These are phyloP conservation scores for Fagopyrum tataricum DNA, from an alignment of 148 eudicot species.

Conservation along the genomic window DNA sequence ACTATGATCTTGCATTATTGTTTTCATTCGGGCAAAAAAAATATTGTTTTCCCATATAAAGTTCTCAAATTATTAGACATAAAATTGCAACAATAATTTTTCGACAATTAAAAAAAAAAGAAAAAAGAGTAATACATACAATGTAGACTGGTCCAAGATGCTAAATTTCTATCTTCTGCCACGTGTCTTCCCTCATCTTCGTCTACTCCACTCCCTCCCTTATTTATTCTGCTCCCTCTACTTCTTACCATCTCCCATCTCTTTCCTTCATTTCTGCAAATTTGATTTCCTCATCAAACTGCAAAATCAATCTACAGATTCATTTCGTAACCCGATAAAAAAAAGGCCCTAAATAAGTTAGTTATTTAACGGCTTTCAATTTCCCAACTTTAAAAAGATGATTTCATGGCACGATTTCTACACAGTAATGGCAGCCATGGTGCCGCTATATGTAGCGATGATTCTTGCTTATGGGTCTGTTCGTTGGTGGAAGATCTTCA, in stretches of 20 bases:
- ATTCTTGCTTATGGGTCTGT: slow-evolving; percentile 78
- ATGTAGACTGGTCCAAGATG: slow-evolving; percentile 8
- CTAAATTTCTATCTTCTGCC: not conserved
- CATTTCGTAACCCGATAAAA: not conserved
- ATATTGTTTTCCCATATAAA: not conserved
- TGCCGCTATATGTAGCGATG: slow-evolving; percentile 82
- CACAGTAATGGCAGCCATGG: slow-evolving; percentile 65
- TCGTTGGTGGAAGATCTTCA: slow-evolving; percentile 84
- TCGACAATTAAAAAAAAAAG: not conserved
- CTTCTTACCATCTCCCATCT: not conserved
- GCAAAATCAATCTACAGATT: not conserved
- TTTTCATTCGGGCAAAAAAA: not conserved
- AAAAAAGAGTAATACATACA: not conserved
- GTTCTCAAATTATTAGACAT: not conserved
- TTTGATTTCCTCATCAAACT: not conserved
- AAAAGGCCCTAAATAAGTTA: not conserved
- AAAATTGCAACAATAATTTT: not conserved
- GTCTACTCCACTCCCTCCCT: slow-evolving; percentile 3
- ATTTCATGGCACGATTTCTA: slow-evolving; percentile 69
- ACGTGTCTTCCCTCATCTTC: slow-evolving; percentile 9
- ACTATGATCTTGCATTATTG: not conserved
- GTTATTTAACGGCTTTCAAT: not conserved
- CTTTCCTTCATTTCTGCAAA: not conserved
- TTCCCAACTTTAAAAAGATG: slow-evolving; percentile 24
- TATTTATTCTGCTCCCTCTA: slow-evolving; percentile 4